phyloP scores from a whole-genome alignment of 176 grass and related monocot species.

The Carex cristatella region DNA sequence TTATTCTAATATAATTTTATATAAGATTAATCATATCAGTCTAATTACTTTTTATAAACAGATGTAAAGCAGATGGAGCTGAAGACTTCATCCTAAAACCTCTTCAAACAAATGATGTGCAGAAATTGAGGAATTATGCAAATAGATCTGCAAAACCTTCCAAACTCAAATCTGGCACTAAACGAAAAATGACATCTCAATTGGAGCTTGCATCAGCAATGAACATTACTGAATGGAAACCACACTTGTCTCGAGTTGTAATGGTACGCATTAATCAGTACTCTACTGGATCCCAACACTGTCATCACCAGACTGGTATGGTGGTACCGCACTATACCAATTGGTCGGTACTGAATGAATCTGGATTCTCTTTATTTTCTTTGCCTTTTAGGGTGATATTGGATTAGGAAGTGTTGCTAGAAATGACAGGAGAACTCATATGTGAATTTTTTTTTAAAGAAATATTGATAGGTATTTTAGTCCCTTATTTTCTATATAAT shows the following conservation, averaged over 20 bases:
- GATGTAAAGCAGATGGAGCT: slow-evolving; percentile 52
- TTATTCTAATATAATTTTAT: slow-evolving; percentile 3
- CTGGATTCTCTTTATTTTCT: not conserved
- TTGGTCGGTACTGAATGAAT: not conserved
- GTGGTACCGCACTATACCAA: not conserved
- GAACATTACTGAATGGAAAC: slow-evolving; percentile 28
- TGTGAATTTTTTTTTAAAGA: not conserved
- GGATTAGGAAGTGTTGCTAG: not conserved
- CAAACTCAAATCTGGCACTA: slow-evolving; percentile 18
- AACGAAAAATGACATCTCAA: slow-evolving; percentile 16
- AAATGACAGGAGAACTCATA: not conserved
- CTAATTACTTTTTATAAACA: not conserved
- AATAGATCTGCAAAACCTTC: not conserved
- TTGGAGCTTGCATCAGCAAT: slow-evolving; percentile 14
- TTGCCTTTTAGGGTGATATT: not conserved
- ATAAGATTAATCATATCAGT: slow-evolving; percentile 7
- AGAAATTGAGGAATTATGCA: slow-evolving; percentile 60
- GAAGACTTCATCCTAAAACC: slow-evolving; percentile 93
- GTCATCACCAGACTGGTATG: not conserved
- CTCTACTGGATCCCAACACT: not conserved
- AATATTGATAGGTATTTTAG: not conserved
- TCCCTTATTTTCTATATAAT: not conserved
- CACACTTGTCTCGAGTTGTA: slow-evolving; percentile 44
- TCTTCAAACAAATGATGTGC: slow-evolving; percentile 72
- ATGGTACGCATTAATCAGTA: slow-evolving; percentile 34